Evolutionary conservation across 495 filamentous ascomycete species (phyloP).

Genomic region (Niebla homalea): DNA sequence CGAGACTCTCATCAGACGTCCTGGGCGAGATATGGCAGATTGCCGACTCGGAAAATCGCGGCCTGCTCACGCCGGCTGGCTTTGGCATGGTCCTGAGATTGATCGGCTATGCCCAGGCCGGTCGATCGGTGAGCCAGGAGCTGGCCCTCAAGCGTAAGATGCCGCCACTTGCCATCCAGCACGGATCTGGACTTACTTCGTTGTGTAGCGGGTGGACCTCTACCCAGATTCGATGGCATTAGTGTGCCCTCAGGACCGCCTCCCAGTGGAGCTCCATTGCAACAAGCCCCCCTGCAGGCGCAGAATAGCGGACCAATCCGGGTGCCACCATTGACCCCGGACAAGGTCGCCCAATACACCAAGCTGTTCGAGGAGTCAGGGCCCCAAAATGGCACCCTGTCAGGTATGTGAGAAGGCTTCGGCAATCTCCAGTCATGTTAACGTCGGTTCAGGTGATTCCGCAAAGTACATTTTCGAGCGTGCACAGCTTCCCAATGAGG

Average conservation of each 20-base stretch:
- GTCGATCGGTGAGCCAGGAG: constrained; percentile 65
- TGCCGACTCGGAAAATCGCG: constrained; percentile 90
- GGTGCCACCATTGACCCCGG: constrained; percentile 78
- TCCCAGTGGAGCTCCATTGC: constrained; percentile 25
- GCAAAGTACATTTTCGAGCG: constrained; percentile 94
- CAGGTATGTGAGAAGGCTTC: constrained; percentile 35
- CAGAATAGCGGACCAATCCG: constrained; percentile 67
- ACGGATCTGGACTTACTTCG: constrained; percentile 12
- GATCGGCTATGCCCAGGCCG: constrained; percentile 90
- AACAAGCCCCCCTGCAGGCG: constrained; percentile 24
- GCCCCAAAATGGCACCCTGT: constrained; percentile 65
- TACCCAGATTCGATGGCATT: constrained; percentile 82
- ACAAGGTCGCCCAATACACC: constrained; percentile 79
- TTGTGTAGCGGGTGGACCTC: constrained; percentile 54
- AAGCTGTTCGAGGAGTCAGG: constrained; percentile 78
- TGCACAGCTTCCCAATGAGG: constrained; percentile 77
- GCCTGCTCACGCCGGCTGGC: constrained; percentile 78
- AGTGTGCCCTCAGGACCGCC: constrained; percentile 30
- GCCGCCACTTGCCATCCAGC: background rate
- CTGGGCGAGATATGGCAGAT: constrained; percentile 99
- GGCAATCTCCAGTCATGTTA: background rate
- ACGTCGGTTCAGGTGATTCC: constrained; percentile 43
- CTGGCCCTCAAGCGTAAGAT: constrained; percentile 52
- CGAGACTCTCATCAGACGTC: constrained; percentile 65
- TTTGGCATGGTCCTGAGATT: constrained; percentile 85